phyloP scores from a whole-genome alignment of 768 basidiomycete species.

The Crepidotus variabilis region DNA sequence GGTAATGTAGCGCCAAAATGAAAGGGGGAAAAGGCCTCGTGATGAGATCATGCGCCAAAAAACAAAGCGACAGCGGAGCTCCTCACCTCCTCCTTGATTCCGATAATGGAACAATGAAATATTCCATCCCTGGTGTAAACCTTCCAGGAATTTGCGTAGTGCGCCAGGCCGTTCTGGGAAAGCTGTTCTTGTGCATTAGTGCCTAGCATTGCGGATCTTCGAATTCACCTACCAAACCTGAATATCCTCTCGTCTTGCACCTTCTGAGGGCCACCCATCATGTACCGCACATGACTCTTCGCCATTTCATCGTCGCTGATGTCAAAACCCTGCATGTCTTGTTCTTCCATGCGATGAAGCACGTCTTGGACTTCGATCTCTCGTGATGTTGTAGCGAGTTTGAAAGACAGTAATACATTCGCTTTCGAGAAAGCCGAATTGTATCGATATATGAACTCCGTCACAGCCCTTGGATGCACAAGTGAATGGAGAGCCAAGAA shows the following conservation, averaged over 20 bases:
- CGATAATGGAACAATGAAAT: conserved; percentile 97
- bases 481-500: conserved; percentile 84
- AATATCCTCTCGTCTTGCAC: conserved; percentile 88
- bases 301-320: conserved; percentile 95
- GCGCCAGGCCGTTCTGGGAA: conserved; percentile 96
- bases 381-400: conserved; percentile 60
- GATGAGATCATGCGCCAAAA: background rate
- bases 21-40: background rate
- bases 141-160: conserved; percentile 83
- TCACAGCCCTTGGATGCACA: conserved; percentile 89
- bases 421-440: conserved; percentile 66
- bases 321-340: conserved; percentile 82
- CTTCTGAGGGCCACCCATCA: conserved; percentile 81
- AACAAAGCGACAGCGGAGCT: conserved; percentile 8
- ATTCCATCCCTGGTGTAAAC: conserved; percentile 84
- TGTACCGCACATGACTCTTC: conserved; percentile 90
- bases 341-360: conserved; percentile 53
- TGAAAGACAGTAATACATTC: conserved; percentile 90
- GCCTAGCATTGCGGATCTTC: too few relatives aligned
- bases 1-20: background rate
- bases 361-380: conserved; percentile 61
- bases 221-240: conserved; percentile 72
- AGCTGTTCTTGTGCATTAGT: conserved; percentile 41
- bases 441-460: conserved; percentile 95
- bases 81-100: conserved; percentile 91